These are phyloP conservation scores for Bruguiera sexangula DNA, from an alignment of 345 rosid species.

Conservation along the genomic window DNA sequence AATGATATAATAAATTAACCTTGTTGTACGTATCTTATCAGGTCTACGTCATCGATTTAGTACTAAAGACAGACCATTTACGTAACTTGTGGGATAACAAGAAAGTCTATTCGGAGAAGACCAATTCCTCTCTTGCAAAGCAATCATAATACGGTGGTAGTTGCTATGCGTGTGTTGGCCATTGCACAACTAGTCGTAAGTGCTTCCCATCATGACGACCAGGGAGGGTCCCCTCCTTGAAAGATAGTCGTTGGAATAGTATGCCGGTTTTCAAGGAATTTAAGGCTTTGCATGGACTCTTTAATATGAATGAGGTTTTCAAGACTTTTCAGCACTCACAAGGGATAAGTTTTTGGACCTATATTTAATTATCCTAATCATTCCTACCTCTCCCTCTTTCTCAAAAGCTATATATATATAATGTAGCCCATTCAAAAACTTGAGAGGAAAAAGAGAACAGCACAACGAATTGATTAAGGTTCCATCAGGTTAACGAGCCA, in stretches of 20 bases:
- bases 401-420: slow-evolving; percentile 16
- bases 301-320: background rate
- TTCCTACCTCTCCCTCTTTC: slow-evolving; percentile 27
- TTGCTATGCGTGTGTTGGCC: slow-evolving; percentile 34
- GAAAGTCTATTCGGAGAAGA: slow-evolving; percentile 25
- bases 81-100: no score
- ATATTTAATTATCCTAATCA: slow-evolving; percentile 10
- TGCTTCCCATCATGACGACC: slow-evolving; percentile 51
- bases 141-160: slow-evolving; percentile 26
- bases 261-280: slow-evolving; percentile 26
- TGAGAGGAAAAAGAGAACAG: background rate
- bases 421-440: background rate
- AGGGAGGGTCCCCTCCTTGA: slow-evolving; percentile 30
- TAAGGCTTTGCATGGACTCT: slow-evolving; percentile 30
- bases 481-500: slow-evolving; percentile 1
- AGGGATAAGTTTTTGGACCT: slow-evolving; percentile 35
- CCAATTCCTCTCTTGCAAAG: slow-evolving; percentile 8
- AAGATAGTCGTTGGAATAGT: slow-evolving; percentile 35
- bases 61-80: no score
- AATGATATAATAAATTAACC: no score
- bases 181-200: slow-evolving; percentile 41
- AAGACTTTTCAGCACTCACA: background rate
- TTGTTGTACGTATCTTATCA: no score
- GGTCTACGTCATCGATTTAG: no score
- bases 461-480: background rate